Evolutionary conservation across 2,329 filamentous ascomycete genomes (phyloP).

Genomic region (Hymenoscyphus fraxineus): DNA sequence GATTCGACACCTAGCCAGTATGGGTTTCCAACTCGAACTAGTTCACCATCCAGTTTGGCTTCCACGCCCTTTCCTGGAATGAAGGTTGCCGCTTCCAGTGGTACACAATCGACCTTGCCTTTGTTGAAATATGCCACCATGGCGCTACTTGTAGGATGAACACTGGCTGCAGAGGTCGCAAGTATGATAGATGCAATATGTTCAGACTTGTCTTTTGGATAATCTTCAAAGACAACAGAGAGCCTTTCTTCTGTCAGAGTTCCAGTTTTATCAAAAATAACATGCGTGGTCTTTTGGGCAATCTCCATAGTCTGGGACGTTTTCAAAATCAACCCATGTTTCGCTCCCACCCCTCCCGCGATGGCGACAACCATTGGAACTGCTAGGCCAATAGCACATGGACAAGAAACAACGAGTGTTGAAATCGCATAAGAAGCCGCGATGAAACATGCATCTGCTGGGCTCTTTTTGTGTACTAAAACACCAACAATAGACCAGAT

Average conservation of each 20-base stretch:
- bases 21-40: constrained; percentile 48
- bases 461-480: constrained; percentile 37
- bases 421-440: constrained; percentile 71
- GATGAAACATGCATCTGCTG: constrained; percentile 49
- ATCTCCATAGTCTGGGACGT: constrained; percentile 60
- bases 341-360: constrained; percentile 62
- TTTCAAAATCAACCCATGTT: constrained; percentile 66
- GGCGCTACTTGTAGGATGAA: constrained; percentile 31
- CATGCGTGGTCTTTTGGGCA: constrained; percentile 57
- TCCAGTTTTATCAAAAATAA: constrained; percentile 79
- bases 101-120: constrained; percentile 16
- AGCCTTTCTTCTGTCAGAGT: constrained; percentile 63
- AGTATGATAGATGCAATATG: constrained; percentile 32
- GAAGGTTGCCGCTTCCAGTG: constrained; percentile 36
- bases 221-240: constrained; percentile 39
- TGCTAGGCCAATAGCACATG: constrained; percentile 68
- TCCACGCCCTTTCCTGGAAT: constrained; percentile 48
- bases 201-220: constrained; percentile 31
- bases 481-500: constrained; percentile 62
- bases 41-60: constrained; percentile 28
- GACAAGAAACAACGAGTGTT: constrained; percentile 67
- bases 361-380: constrained; percentile 77
- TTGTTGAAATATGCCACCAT: constrained; percentile 35
- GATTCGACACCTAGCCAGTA: constrained; percentile 43
- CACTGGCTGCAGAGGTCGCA: constrained; percentile 33